These are phyloP conservation scores for Teratosphaeria destructans DNA, from an alignment of 2,329 filamentous ascomycete species.

Conservation along the genomic window DNA sequence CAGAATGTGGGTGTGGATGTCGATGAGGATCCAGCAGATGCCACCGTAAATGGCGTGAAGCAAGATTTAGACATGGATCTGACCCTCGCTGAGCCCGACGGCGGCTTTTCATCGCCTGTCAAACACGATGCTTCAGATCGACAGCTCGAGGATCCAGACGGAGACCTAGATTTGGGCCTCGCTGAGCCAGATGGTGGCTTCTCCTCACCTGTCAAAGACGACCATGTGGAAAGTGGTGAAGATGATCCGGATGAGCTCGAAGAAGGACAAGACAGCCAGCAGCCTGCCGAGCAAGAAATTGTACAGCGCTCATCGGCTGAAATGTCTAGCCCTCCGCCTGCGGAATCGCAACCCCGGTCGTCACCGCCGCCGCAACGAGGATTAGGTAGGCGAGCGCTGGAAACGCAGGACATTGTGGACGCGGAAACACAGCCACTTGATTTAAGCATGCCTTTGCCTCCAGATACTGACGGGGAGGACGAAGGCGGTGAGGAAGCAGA, in stretches of 20 bases:
- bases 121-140: not conserved
- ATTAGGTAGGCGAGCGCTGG: constrained; percentile 4
- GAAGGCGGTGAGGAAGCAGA: not conserved
- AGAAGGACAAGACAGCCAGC: not conserved
- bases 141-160: not conserved
- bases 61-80: not conserved
- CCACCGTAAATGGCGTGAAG: not conserved
- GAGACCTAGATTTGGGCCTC: not conserved
- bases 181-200: not conserved
- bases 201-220: not conserved
- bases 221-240: not conserved
- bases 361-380: not conserved
- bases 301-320: not conserved
- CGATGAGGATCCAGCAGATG: not conserved
- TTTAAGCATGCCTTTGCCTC: constrained; percentile 18
- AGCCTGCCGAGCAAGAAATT: not conserved
- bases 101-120: not conserved
- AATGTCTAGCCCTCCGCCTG: not conserved
- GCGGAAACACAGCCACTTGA: constrained; percentile 22
- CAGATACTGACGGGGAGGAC: constrained; percentile 10
- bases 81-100: not conserved
- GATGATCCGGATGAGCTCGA: constrained; percentile 1
- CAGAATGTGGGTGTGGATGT: not conserved
- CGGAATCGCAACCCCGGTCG: not conserved
- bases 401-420: constrained; percentile 25